Percentiles rank a stretch among this genome's conserved stretches.
phyloP scores from a whole-genome alignment of 2,329 filamentous ascomycete genomes.

The Lachnellula cervina region DNA sequence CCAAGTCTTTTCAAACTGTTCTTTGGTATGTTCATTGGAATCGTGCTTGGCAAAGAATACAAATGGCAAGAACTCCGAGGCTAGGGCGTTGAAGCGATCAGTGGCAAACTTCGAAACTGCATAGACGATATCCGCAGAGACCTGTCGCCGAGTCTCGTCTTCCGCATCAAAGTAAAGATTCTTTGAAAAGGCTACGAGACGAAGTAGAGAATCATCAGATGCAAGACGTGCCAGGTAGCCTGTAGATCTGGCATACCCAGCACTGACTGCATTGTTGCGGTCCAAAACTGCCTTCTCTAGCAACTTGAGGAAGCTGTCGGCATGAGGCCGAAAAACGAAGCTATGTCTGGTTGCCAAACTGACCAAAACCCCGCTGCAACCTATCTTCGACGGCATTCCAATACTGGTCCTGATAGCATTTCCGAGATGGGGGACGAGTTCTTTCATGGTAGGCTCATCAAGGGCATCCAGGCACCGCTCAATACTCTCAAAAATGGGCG shows the following conservation, averaged over 20 bases:
- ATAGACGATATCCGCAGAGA: slow-evolving; percentile 77
- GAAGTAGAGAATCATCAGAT: slow-evolving; percentile 43
- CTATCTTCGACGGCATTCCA: slow-evolving; percentile 90
- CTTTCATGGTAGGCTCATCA: slow-evolving; percentile 71
- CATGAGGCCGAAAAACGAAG: slow-evolving; percentile 68
- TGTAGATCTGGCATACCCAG: slow-evolving; percentile 78
- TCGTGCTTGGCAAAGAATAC: slow-evolving; percentile 87
- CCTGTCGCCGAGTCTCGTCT: slow-evolving; percentile 67
- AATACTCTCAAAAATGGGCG: slow-evolving; percentile 88
- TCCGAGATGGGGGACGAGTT: slow-evolving; percentile 68
- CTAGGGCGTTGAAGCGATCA: slow-evolving; percentile 77
- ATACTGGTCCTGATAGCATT: slow-evolving; percentile 78
- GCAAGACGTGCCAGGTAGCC: slow-evolving; percentile 73
- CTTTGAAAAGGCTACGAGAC: slow-evolving; percentile 51
- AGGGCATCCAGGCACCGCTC: slow-evolving; percentile 82
- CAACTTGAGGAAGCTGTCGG: slow-evolving; percentile 69
- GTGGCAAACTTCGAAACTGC: slow-evolving; percentile 81
- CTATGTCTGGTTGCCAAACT: slow-evolving; percentile 78
- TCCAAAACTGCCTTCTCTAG: slow-evolving; percentile 81
- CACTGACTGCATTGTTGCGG: slow-evolving; percentile 88
- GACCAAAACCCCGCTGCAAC: slow-evolving; percentile 77
- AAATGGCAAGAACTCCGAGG: slow-evolving; percentile 74
- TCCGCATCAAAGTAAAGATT: slow-evolving; percentile 78
- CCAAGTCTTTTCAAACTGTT: slow-evolving; percentile 84
- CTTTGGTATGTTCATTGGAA: slow-evolving; percentile 70